A percentile compares a stretch with the other conserved stretches of the same genome.
Conservation (phyloP, 1,284 basidiomycete genomes). For the Ustilago xerochloae region DNA sequence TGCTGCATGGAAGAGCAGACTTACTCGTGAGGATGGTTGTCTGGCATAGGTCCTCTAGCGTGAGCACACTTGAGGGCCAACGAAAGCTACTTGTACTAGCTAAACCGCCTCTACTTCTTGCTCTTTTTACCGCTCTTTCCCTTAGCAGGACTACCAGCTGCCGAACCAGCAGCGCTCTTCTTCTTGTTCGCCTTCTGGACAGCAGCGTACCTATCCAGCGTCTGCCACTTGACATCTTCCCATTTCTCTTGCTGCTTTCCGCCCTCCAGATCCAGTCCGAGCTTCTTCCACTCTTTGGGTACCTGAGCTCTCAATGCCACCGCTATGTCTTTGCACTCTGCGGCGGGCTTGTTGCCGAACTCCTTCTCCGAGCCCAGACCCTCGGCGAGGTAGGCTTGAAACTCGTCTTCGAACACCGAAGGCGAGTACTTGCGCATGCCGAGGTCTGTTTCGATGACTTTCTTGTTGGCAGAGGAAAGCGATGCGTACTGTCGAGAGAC, state of each 20-base stretch:
- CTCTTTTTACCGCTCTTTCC: slow-evolving; percentile 33
- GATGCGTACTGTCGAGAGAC: slow-evolving; percentile 34
- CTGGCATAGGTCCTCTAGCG: too few relatives aligned
- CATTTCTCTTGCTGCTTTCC: slow-evolving; percentile 31
- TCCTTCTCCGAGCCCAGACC: slow-evolving; percentile 47
- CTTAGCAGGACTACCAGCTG: slow-evolving; percentile 1
- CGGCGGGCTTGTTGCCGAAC: slow-evolving; percentile 55
- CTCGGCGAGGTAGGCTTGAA: slow-evolving; percentile 63
- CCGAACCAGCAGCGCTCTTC: slow-evolving; percentile 2
- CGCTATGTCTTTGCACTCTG: slow-evolving; percentile 44
- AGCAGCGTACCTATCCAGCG: slow-evolving; percentile 40
- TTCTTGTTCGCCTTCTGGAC: slow-evolving; percentile 34
- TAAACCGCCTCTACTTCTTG: slow-evolving; percentile 33
- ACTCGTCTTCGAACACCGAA: slow-evolving; percentile 59
- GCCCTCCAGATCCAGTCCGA: slow-evolving; percentile 22
- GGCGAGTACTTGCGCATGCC: slow-evolving; percentile 56
- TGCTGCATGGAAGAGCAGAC: too few relatives aligned
- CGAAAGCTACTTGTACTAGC: too few relatives aligned
- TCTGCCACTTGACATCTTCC: slow-evolving; percentile 47
- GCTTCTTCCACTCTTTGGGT: slow-evolving; percentile 30
- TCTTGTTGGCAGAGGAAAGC: slow-evolving; percentile 35
- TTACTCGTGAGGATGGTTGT: too few relatives aligned
- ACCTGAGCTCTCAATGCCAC: slow-evolving; percentile 25
- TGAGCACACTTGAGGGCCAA: too few relatives aligned
- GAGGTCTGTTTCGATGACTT: slow-evolving; percentile 58